A percentile compares a stretch with the other conserved stretches of the same genome.
These are phyloP conservation scores for Raphanus raphanistrum DNA, from an alignment of 345 rosid genomes.

Conservation along the genomic window DNA sequence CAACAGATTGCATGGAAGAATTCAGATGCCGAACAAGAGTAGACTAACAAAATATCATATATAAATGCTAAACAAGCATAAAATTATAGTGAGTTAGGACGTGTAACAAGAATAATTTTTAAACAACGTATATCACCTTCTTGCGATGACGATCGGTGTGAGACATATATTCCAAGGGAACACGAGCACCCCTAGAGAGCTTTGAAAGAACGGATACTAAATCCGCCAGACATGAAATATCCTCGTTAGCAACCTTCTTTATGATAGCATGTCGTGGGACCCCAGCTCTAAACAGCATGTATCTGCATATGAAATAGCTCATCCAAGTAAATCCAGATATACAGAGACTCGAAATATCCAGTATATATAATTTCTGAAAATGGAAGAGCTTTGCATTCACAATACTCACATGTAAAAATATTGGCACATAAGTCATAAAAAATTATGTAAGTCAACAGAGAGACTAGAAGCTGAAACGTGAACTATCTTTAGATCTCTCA, in stretches of 20 bases:
- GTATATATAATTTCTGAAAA: background rate
- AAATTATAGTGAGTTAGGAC: slow-evolving; percentile 5
- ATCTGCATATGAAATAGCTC: slow-evolving; percentile 50
- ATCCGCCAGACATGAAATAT: slow-evolving; percentile 69
- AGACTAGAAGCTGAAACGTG: background rate
- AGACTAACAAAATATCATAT: slow-evolving; percentile 16
- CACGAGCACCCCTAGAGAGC: slow-evolving; percentile 75
- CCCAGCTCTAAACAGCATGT: slow-evolving; percentile 93
- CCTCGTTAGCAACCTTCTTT: slow-evolving; percentile 81
- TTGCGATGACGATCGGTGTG: slow-evolving; percentile 84
- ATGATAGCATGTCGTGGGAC: slow-evolving; percentile 95
- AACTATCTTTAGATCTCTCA: slow-evolving; percentile 3
- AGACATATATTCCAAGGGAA: slow-evolving; percentile 87
- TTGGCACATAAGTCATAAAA: slow-evolving; percentile 4
- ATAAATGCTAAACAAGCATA: background rate
- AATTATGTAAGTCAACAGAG: background rate
- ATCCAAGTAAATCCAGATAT: slow-evolving; percentile 21
- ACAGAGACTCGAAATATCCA: slow-evolving; percentile 3
- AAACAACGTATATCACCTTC: slow-evolving; percentile 55
- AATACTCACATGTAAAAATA: slow-evolving; percentile 17
- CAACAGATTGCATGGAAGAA: slow-evolving; percentile 22
- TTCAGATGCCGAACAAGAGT: background rate
- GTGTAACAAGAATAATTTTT: background rate
- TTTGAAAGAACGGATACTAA: slow-evolving; percentile 66
- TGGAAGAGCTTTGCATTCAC: slow-evolving; percentile 5